Percentiles rank a stretch among this genome's conserved stretches.
Conservation (phyloP, 495 filamentous ascomycete species). For the Aspergillus ellipticus region DNA sequence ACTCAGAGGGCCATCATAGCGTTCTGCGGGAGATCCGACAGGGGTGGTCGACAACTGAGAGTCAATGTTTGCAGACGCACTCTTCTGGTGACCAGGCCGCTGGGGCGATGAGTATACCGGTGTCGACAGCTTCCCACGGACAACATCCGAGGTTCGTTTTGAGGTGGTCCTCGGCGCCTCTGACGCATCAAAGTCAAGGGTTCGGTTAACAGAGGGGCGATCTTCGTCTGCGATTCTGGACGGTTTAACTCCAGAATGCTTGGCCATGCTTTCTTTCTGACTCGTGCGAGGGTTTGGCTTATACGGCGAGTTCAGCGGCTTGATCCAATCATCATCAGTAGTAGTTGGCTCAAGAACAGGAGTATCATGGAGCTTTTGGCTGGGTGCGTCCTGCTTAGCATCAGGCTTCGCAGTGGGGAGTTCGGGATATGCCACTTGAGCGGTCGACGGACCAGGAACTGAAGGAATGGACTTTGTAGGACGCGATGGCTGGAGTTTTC, state of each 20-base stretch:
- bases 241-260: slow-evolving; percentile 26
- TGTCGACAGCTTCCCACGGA: slow-evolving; percentile 44
- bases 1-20: slow-evolving; percentile 75
- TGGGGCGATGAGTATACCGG: slow-evolving; percentile 45
- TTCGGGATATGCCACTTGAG: slow-evolving; percentile 53
- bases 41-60: slow-evolving; percentile 57
- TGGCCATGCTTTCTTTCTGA: slow-evolving; percentile 57
- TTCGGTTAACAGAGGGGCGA: background rate
- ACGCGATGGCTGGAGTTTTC: slow-evolving; percentile 68
- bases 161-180: slow-evolving; percentile 1
- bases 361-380: slow-evolving; percentile 25
- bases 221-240: slow-evolving; percentile 13
- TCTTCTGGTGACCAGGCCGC: slow-evolving; percentile 54
- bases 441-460: slow-evolving; percentile 29
- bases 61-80: slow-evolving; percentile 56
- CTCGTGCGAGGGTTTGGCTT: slow-evolving; percentile 52
- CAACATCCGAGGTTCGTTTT: slow-evolving; percentile 19
- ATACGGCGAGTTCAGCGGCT: slow-evolving; percentile 47
- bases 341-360: slow-evolving; percentile 30
- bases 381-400: slow-evolving; percentile 24
- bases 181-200: slow-evolving; percentile 1
- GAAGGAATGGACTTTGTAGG: slow-evolving; percentile 68
- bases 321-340: slow-evolving; percentile 85
- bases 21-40: slow-evolving; percentile 62
- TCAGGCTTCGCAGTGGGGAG: slow-evolving; percentile 44